Conservation (phyloP, 345 rosid genomes). For the Acer campestre region DNA sequence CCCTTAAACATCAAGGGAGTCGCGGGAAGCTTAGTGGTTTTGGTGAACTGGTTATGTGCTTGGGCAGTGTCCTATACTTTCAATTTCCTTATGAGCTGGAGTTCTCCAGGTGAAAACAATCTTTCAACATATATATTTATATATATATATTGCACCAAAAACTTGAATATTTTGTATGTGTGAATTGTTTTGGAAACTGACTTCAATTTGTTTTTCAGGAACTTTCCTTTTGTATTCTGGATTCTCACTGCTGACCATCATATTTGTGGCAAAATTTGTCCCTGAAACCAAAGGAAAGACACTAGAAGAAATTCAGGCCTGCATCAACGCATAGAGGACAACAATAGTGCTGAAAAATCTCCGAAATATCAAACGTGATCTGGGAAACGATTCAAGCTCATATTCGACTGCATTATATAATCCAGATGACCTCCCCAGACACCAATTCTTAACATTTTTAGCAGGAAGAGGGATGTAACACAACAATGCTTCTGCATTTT, state of each 20-base stretch:
- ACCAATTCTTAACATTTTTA: no score
- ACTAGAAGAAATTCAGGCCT: conserved; percentile 79
- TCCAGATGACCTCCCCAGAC: no score
- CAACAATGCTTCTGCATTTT: neutral
- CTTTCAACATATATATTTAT: neutral
- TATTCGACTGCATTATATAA: no score
- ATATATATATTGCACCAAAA: neutral
- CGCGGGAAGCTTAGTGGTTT: conserved; percentile 91
- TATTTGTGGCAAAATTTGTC: conserved; percentile 75
- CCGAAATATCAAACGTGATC: neutral
- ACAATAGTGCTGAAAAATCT: neutral
- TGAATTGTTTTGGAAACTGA: neutral
- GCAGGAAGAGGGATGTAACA: neutral
- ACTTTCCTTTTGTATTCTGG: conserved; percentile 75
- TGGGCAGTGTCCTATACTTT: conserved; percentile 89
- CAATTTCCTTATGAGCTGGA: conserved; percentile 85
- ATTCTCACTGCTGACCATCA: conserved; percentile 55
- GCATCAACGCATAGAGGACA: conserved; percentile 49
- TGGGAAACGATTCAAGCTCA: conserved; percentile 2
- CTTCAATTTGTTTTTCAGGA: conserved; percentile 45
- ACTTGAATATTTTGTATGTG: neutral
- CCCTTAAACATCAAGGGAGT: conserved; percentile 82
- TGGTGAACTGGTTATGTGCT: conserved; percentile 93
- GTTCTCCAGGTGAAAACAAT: conserved; percentile 56
- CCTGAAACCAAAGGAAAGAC: conserved; percentile 98